Percentiles rank a stretch among this genome's conserved stretches.
These are phyloP conservation scores for Chytriomyces sp. DNA, from an alignment of 192 early-diverging fungal species.

Conservation along the genomic window DNA sequence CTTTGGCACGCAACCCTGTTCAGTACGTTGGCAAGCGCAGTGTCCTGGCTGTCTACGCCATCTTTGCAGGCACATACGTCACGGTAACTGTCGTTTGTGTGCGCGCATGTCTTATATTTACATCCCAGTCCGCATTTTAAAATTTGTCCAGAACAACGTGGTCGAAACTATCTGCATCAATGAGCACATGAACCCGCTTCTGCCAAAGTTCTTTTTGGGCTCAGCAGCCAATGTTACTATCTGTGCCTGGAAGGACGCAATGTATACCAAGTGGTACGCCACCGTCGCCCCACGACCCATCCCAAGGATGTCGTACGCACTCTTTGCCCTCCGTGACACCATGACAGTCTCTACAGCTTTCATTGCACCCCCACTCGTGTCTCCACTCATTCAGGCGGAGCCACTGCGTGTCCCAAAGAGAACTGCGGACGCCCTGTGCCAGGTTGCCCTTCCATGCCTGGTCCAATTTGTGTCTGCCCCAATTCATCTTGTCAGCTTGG, in stretches of 20 bases:
- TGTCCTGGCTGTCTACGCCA: constrained; percentile 41
- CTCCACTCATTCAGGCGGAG: constrained; percentile 10
- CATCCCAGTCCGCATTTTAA: neutral
- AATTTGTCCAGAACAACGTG: constrained; percentile 35
- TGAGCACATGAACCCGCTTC: constrained; percentile 21
- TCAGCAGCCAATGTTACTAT: constrained; percentile 44
- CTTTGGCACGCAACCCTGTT: constrained; percentile 35
- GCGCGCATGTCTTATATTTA: neutral
- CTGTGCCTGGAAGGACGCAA: constrained; percentile 46
- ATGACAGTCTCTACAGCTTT: constrained; percentile 49
- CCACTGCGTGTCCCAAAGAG: neutral
- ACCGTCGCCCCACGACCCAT: constrained; percentile 40
- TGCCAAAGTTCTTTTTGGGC: constrained; percentile 49
- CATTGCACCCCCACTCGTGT: constrained; percentile 42
- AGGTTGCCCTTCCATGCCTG: constrained; percentile 47
- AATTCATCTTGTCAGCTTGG: constrained; percentile 51
- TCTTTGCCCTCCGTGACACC: constrained; percentile 47
- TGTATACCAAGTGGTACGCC: constrained; percentile 50
- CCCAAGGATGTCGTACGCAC: constrained; percentile 27
- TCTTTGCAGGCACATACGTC: constrained; percentile 48
- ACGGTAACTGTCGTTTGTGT: constrained; percentile 18
- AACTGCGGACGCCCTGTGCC: constrained; percentile 33
- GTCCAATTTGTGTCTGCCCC: constrained; percentile 48
- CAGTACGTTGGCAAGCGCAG: constrained; percentile 42
- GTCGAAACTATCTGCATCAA: constrained; percentile 45